A percentile compares a stretch with the other conserved stretches of the same genome.
phyloP scores from a whole-genome alignment of 768 basidiomycete genomes.

The Naganishia kalamii region DNA sequence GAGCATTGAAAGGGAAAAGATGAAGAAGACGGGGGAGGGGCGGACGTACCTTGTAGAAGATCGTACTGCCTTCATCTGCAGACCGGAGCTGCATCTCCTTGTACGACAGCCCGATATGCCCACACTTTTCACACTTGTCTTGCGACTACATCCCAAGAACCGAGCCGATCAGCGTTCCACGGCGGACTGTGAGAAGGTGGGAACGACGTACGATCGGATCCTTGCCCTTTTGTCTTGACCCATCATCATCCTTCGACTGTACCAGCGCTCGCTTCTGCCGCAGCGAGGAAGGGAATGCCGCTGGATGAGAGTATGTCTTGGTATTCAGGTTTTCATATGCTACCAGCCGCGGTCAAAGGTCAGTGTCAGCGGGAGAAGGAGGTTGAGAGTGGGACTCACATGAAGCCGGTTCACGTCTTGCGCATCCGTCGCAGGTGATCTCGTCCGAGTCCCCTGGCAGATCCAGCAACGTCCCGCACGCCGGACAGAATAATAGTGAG shows the following conservation, averaged over 20 bases:
- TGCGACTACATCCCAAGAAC: conserved; percentile 70
- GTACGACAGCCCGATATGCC: conserved; percentile 75
- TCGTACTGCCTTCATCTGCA: conserved; percentile 89
- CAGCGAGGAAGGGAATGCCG: conserved; percentile 85
- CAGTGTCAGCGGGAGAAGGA: background rate
- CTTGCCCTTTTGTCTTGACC: conserved; percentile 44
- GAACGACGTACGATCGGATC: conserved; percentile 46
- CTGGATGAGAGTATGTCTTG: conserved; percentile 81
- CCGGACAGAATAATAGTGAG: conserved; percentile 87
- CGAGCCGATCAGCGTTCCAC: background rate
- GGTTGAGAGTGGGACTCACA: conserved; percentile 56
- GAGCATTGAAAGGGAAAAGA: conserved; percentile 79
- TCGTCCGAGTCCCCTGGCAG: conserved; percentile 68
- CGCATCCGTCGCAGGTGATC: conserved; percentile 85
- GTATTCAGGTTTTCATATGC: conserved; percentile 90
- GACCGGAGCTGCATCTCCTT: conserved; percentile 86
- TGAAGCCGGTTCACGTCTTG: conserved; percentile 73
- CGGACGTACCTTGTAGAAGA: conserved; percentile 77
- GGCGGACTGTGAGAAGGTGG: background rate
- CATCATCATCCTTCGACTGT: conserved; percentile 57
- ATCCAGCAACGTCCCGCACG: conserved; percentile 82
- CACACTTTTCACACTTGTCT: conserved; percentile 83
- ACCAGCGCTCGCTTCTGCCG: conserved; percentile 80
- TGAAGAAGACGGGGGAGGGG: conserved; percentile 55
- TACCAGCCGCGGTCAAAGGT: conserved; percentile 39